Conservation (phyloP, 495 filamentous ascomycete genomes). For the Wilcoxina mikolae region DNA sequence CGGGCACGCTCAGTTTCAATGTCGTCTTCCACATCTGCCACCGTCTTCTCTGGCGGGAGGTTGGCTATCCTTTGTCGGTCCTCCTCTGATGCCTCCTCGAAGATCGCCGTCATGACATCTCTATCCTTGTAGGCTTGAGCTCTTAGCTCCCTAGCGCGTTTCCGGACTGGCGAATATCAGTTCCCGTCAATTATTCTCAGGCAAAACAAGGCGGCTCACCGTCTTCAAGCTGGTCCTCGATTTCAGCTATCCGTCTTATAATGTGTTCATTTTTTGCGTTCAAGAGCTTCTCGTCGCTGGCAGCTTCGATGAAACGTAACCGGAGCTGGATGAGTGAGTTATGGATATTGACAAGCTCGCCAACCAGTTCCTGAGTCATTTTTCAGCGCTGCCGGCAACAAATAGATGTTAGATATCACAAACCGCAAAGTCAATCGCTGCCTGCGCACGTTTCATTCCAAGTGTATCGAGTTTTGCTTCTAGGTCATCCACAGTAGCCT, state of each 20-base stretch:
- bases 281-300: conserved; percentile 56
- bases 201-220: no score
- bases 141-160: neutral
- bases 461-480: conserved; percentile 41
- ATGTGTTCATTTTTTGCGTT: conserved; percentile 36
- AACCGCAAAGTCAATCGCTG: conserved; percentile 51
- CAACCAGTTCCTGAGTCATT: conserved; percentile 15
- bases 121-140: neutral
- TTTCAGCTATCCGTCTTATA: conserved; percentile 40
- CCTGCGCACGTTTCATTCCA: conserved; percentile 46
- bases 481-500: conserved; percentile 30
- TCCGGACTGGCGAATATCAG: neutral
- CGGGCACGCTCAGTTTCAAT: conserved; percentile 59
- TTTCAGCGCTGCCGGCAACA: neutral
- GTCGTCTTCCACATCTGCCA: conserved; percentile 55
- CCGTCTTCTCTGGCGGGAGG: conserved; percentile 35
- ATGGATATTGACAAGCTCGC: conserved; percentile 31
- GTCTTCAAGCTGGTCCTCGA: conserved; percentile 30
- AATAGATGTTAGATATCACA: conserved; percentile 14
- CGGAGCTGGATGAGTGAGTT: conserved; percentile 51
- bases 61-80: conserved; percentile 28
- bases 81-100: conserved; percentile 15
- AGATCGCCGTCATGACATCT: neutral
- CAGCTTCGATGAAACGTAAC: conserved; percentile 58
- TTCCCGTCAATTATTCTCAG: no score